Percentiles rank a stretch among this genome's conserved stretches.
Evolutionary conservation across 345 rosid genomes (phyloP).

Genomic region (Lepidium didymum): DNA sequence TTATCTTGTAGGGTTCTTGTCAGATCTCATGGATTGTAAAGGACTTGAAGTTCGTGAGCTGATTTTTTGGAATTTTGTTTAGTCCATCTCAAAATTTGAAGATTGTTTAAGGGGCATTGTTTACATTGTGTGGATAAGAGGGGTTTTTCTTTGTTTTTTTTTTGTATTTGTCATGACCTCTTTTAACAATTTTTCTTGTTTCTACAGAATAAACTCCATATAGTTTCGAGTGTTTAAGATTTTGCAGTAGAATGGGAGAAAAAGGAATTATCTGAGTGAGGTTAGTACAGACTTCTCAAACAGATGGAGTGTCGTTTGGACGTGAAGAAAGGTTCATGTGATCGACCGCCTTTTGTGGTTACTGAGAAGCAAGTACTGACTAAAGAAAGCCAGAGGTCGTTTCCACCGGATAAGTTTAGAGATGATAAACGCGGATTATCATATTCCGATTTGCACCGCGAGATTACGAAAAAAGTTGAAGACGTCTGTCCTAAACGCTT

Average conservation of each 20-base stretch:
- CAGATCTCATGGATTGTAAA: constrained; percentile 17
- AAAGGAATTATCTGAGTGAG: constrained; percentile 3
- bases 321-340: constrained; percentile 28
- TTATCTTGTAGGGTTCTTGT: not conserved
- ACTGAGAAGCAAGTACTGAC: constrained; percentile 23
- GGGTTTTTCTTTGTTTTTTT: not conserved
- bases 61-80: not conserved
- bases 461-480: constrained; percentile 37
- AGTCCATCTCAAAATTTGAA: not conserved
- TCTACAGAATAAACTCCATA: not conserved
- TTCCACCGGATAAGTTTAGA: constrained; percentile 35
- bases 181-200: not conserved
- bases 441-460: constrained; percentile 41
- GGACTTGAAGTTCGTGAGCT: not conserved
- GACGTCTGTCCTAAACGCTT: constrained; percentile 32
- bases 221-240: not conserved
- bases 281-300: not conserved
- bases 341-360: constrained; percentile 25
- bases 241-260: not conserved
- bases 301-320: constrained; percentile 40
- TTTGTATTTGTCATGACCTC: not conserved
- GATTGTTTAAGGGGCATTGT: not conserved
- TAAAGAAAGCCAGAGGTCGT: constrained; percentile 24
- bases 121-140: constrained; percentile 3
- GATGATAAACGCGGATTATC: constrained; percentile 37